These are phyloP conservation scores for Globisporangium emineosum DNA, from an alignment of 352 stramenopile species.

Conservation along the genomic window DNA sequence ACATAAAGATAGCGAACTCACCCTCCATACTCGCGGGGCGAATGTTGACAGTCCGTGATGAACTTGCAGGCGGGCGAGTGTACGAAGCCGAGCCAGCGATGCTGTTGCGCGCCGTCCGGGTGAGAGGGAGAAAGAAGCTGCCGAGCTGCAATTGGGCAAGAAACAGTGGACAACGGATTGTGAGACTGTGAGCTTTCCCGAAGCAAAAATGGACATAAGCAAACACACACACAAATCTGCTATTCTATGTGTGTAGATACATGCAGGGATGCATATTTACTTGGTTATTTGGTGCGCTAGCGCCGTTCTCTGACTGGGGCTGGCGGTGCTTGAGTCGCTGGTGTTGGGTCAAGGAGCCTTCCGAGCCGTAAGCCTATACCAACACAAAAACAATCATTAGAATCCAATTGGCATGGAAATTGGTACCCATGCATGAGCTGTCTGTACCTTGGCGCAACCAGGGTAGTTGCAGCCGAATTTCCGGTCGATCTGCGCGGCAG, in stretches of 20 bases:
- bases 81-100: conserved; percentile 9
- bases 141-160: conserved; percentile 19
- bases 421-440: neutral
- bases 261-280: conserved; percentile 15
- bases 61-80: conserved; percentile 1
- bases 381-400: neutral
- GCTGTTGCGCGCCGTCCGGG: conserved; percentile 25
- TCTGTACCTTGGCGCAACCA: conserved; percentile 58
- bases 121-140: conserved; percentile 47
- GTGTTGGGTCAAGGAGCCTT: conserved; percentile 78
- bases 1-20: neutral
- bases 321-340: conserved; percentile 74
- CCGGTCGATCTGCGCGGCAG: conserved; percentile 77
- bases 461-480: conserved; percentile 68
- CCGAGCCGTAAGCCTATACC: conserved; percentile 67
- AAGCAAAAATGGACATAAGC: neutral
- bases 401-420: neutral
- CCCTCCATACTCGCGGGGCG: conserved; percentile 46
- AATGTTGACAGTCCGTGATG: conserved; percentile 46
- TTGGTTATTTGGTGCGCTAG: conserved; percentile 29
- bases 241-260: neutral
- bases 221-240: too few relatives aligned
- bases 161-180: neutral
- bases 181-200: neutral
- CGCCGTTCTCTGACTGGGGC: conserved; percentile 22